These are phyloP conservation scores for Scheffersomyces lignosus DNA, from an alignment of 805 yeast species.

Conservation along the genomic window DNA sequence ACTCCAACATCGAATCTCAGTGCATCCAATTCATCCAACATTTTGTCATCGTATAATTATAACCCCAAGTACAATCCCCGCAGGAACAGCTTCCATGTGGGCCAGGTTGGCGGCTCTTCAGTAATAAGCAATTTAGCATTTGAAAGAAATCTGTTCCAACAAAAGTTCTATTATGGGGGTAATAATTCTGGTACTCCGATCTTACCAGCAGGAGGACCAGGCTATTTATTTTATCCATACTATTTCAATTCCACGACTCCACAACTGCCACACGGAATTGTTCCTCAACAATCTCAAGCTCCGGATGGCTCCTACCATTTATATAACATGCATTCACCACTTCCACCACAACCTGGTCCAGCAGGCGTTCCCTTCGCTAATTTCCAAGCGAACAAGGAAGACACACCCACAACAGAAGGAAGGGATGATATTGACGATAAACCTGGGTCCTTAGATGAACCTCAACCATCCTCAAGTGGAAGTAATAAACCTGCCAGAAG, in stretches of 20 bases:
- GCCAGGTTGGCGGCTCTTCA: constrained; percentile 9
- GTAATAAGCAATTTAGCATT: constrained; percentile 24
- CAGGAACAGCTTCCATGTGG: constrained; percentile 6
- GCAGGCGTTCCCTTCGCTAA: no score
- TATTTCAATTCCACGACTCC: constrained; percentile 5
- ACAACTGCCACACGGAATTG: no score
- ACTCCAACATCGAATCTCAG: neutral
- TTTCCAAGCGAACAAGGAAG: no score
- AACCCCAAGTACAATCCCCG: neutral
- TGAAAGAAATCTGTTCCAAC: constrained; percentile 33
- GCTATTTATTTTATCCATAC: constrained; percentile 9
- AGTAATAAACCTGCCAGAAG: no score
- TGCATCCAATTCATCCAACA: constrained; percentile 1
- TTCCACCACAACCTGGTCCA: no score
- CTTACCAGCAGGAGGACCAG: neutral
- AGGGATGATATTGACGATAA: no score
- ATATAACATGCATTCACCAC: no score
- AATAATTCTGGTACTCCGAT: constrained; percentile 2
- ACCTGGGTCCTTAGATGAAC: no score
- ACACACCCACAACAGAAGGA: no score
- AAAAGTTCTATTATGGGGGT: constrained; percentile 27
- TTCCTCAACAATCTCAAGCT: no score
- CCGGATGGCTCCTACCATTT: no score
- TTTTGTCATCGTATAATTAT: neutral
- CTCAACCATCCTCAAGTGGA: no score